These are phyloP conservation scores for Prunus persica DNA, from an alignment of 306 rosid genomes.

Conservation along the genomic window DNA sequence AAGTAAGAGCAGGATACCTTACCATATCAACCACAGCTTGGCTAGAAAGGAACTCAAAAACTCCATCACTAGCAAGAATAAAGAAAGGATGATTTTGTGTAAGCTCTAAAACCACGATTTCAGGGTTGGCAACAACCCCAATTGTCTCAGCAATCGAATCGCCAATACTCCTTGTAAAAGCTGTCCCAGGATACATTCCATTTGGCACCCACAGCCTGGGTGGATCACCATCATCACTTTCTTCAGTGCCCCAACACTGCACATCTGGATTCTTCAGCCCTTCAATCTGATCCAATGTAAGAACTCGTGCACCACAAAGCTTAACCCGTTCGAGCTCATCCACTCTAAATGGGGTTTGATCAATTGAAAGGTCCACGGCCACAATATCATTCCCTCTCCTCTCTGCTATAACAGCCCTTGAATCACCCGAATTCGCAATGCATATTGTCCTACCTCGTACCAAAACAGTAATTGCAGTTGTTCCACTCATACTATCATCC, in stretches of 20 bases:
- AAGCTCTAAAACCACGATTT: slow-evolving; percentile 85
- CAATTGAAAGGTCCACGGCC: slow-evolving; percentile 89
- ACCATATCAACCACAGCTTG: slow-evolving; percentile 96
- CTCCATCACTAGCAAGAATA: slow-evolving; percentile 96
- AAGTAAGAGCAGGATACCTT: slow-evolving; percentile 27
- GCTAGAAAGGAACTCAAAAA: slow-evolving; percentile 96
- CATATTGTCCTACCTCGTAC: slow-evolving; percentile 78
- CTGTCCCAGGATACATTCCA: slow-evolving; percentile 98
- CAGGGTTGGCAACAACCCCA: slow-evolving; percentile 97
- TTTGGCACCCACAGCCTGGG: slow-evolving; percentile 96
- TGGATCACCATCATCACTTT: slow-evolving; percentile 94
- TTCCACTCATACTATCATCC: slow-evolving; percentile 98
- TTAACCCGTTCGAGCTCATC: slow-evolving; percentile 88
- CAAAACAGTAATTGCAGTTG: slow-evolving; percentile 81
- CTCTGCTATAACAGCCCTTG: slow-evolving; percentile 91
- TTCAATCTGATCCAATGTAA: slow-evolving; percentile 97
- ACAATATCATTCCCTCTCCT: slow-evolving; percentile 68
- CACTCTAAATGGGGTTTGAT: slow-evolving; percentile 80
- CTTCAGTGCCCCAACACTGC: slow-evolving; percentile 94
- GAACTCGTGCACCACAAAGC: slow-evolving; percentile 93
- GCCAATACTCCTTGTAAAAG: slow-evolving; percentile 91
- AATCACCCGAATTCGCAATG: slow-evolving; percentile 91
- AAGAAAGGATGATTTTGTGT: slow-evolving; percentile 80
- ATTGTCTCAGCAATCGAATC: slow-evolving; percentile 90
- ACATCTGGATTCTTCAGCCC: slow-evolving; percentile 92